Conservation (phyloP, 192 early-diverging fungal species). For the Backusella liffmaniae region DNA sequence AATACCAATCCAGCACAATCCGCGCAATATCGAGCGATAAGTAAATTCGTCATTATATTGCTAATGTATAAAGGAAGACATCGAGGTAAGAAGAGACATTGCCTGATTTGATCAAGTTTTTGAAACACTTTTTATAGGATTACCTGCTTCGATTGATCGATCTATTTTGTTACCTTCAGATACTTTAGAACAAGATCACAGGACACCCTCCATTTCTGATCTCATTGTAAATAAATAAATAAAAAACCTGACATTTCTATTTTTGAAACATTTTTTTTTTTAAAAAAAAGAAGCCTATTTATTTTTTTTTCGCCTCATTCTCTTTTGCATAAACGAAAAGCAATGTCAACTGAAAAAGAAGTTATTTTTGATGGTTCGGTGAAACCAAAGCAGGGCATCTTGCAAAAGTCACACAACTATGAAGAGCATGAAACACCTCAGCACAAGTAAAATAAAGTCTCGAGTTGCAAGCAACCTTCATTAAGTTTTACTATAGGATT, state of each 20-base stretch:
- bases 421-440: neutral
- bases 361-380: neutral
- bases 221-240: neutral
- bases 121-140: neutral
- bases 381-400: neutral
- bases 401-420: neutral
- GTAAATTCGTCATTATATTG: conserved; percentile 30
- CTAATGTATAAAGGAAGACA: conserved; percentile 38
- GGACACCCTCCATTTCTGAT: neutral
- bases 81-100: conserved; percentile 17
- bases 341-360: neutral
- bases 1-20: conserved; percentile 17
- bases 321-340: neutral
- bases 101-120: too few relatives aligned
- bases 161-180: conserved; percentile 36
- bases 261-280: neutral
- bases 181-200: conserved; percentile 22
- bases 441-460: neutral
- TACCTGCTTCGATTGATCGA: conserved; percentile 37
- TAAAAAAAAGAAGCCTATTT: neutral
- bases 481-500: neutral
- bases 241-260: neutral
- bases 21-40: conserved; percentile 20
- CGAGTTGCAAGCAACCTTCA: too few relatives aligned
- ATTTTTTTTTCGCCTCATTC: neutral